These are phyloP conservation scores for Serendipita indica DNA, from an alignment of 768 basidiomycete genomes.

Conservation along the genomic window DNA sequence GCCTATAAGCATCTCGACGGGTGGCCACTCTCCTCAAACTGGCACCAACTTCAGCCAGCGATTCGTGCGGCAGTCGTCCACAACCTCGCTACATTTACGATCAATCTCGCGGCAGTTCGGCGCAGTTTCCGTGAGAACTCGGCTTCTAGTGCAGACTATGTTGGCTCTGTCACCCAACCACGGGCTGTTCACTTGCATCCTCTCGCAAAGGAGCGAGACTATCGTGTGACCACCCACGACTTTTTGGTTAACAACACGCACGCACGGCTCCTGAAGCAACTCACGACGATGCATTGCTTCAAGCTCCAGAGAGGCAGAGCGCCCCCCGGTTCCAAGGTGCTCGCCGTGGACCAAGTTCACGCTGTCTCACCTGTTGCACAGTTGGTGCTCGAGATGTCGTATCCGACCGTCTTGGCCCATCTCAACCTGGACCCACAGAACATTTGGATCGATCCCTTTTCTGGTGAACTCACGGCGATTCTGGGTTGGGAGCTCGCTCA, in stretches of 20 bases:
- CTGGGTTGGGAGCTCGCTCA: slow-evolving; percentile 1
- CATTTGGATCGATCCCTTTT: slow-evolving; percentile 6
- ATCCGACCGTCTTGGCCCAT: background rate
- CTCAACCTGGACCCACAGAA: background rate
- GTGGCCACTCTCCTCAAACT: slow-evolving; percentile 3
- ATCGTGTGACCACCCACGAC: background rate
- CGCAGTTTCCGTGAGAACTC: background rate
- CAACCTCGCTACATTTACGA: background rate
- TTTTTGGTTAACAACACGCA: background rate
- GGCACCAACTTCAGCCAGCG: background rate
- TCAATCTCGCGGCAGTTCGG: background rate
- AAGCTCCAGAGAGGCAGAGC: background rate
- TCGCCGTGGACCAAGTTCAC: background rate
- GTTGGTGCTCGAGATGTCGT: background rate
- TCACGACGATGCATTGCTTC: background rate
- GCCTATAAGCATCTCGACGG: background rate
- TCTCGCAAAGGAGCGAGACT: background rate
- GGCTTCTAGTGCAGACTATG: background rate
- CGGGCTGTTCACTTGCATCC: background rate
- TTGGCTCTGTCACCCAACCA: background rate
- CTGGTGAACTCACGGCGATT: background rate
- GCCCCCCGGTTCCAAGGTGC: too few species aligned
- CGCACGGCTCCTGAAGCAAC: background rate
- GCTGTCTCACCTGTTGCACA: background rate
- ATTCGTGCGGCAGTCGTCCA: background rate